Evolutionary conservation across 1,284 basidiomycete genomes (phyloP), one percentile per base, ranked within the genome.

Genomic region (Malassezia slooffiae): DNA sequence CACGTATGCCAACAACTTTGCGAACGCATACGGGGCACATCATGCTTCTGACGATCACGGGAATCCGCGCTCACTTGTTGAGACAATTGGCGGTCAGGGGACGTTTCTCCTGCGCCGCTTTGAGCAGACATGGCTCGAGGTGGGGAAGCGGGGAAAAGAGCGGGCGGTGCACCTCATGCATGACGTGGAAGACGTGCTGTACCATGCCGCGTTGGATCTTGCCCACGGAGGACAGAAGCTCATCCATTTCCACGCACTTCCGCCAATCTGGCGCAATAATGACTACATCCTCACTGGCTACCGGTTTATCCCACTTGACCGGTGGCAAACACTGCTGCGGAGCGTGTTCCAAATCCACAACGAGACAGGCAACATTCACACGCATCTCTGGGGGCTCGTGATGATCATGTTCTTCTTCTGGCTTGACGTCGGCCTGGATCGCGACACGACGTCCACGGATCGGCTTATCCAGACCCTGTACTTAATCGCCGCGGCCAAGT

Each of bases 361-460:
- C 47, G 67, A 69, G 51, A 69, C 67, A 19, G 58, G 58, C 43
- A 69, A 69, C 48, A 67, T 69, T 21, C 61, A 62, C 45, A 62
- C 62, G 1, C 67, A 69, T 44, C 47, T 69, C 1, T 46, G 56
- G 37, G 67, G 67, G 23, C 51, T 64, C 15, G 36, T 57, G 5
- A 50, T 62, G 10, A 55, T 69, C 29, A 39, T 57, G 17, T 54
- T 57, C 4, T 52, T 66, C 43, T 66, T 65, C 43, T 67, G 62
- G 62, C 58, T 62, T 6, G 52, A 53, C 31, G 58, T 59, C 32
- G 58, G 51, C 3, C 43, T 60, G 10, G 66, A 67, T 27, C 52
- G 52, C 13, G 44, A 60, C 37, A 67, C 66, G 13, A 69, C 66
- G 16, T 47, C 57, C 11, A 61, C 60, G 50, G 67, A 69, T 41